Conservation (phyloP, 2,329 filamentous ascomycete species). For the Dothistroma pini region DNA sequence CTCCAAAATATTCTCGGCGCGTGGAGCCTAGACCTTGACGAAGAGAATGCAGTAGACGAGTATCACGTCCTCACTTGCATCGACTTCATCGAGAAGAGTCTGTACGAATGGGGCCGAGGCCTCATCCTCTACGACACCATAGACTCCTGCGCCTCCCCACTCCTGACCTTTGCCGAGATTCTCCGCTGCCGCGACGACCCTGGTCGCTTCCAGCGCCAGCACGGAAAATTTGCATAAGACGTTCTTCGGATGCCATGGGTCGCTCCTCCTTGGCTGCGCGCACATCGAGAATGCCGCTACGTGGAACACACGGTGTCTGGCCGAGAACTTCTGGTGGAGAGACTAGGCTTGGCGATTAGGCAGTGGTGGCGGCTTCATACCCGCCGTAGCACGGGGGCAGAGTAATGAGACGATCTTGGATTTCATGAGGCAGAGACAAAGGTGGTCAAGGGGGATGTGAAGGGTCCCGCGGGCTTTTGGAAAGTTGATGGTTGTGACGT, state of each 20-base stretch:
- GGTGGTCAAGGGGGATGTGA: constrained; percentile 7
- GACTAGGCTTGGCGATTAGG: background rate
- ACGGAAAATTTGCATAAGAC: constrained; percentile 2
- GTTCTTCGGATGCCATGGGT: constrained; percentile 8
- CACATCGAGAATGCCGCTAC: constrained; percentile 2
- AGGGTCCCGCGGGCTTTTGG: background rate
- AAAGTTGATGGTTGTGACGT: background rate
- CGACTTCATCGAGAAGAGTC: constrained; percentile 4
- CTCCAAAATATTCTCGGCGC: background rate
- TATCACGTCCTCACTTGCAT: constrained; percentile 7
- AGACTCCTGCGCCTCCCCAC: constrained; percentile 6
- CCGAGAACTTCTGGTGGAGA: constrained; percentile 9
- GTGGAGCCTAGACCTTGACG: constrained; percentile 8
- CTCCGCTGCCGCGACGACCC: constrained; percentile 8
- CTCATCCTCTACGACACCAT: constrained; percentile 11
- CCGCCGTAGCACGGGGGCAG: constrained; percentile 6
- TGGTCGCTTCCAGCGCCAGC: constrained; percentile 5
- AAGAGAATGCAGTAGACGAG: constrained; percentile 6
- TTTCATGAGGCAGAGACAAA: constrained; percentile 4
- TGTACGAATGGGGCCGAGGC: constrained; percentile 7
- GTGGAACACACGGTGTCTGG: constrained; percentile 8
- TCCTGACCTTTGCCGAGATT: constrained; percentile 9
- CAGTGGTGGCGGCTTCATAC: background rate
- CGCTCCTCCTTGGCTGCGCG: constrained; percentile 1
- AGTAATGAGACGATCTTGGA: background rate